A percentile compares a stretch with the other conserved stretches of the same genome.
Evolutionary conservation across 768 basidiomycete genomes (phyloP).

Genomic region (Coprinellus aureogranulatus): DNA sequence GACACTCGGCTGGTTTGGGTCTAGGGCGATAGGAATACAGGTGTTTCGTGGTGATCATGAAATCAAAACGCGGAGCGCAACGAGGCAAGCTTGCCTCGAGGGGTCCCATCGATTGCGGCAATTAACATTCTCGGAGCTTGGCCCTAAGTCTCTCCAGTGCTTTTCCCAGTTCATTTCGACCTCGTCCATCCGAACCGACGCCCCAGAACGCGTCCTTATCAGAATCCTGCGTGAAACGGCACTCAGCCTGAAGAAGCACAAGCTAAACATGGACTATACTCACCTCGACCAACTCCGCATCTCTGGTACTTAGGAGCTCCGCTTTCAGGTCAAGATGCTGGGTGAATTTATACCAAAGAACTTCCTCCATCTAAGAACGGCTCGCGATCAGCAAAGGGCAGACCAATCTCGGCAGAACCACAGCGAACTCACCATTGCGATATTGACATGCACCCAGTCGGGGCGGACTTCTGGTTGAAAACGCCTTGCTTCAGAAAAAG

Average conservation of each 20-base stretch:
- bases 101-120: neutral
- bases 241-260: no score
- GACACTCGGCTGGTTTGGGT: no score
- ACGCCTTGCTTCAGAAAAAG: slow-evolving; percentile 66
- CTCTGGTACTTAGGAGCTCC: slow-evolving; percentile 62
- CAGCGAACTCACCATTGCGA: slow-evolving; percentile 47
- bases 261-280: slow-evolving; percentile 11
- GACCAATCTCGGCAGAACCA: neutral
- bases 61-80: slow-evolving; percentile 17
- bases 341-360: slow-evolving; percentile 65
- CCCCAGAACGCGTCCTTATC: slow-evolving; percentile 80
- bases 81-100: slow-evolving; percentile 21
- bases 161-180: slow-evolving; percentile 74
- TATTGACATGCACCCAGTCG: slow-evolving; percentile 70
- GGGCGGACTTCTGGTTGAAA: slow-evolving; percentile 58
- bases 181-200: slow-evolving; percentile 60
- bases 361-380: slow-evolving; percentile 57
- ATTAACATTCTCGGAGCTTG: slow-evolving; percentile 38
- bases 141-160: slow-evolving; percentile 61
- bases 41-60: no score
- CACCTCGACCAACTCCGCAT: slow-evolving; percentile 70
- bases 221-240: no score
- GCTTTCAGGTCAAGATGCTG: slow-evolving; percentile 61
- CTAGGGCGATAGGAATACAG: no score
- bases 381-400: neutral